Base-by-base conservation (phyloP, 495 filamentous ascomycete genomes). In the Aspergillus nidulans region DNA sequence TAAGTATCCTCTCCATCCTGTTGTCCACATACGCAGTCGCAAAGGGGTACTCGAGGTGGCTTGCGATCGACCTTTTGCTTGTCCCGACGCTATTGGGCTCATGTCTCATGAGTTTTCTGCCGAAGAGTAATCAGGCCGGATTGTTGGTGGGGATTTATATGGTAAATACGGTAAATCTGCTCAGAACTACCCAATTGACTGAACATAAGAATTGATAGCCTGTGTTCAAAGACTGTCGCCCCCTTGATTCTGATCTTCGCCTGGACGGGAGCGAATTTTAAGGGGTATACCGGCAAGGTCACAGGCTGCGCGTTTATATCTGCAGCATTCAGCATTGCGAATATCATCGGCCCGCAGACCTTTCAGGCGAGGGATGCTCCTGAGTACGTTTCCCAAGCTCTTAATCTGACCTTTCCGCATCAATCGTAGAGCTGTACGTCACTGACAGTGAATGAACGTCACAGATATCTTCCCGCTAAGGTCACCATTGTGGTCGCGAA, bases 121-220 rank as follows among this genome's bases (percentile, higher is more conserved):
- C 79, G 0, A 69, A 77, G 0, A 55, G 62, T 0, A 77, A 71
- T 44, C 67, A 67, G 21, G 66, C 65, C 0, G 82, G 79, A 8
- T 72, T 77, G 41, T 69, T 88, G n/a, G 78, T 74, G 2, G 84
- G 84, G 15, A 83, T 86, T 53, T 87, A 85, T 58, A 69, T 87
- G 24, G 73, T 83, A 42, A 85, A 86, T 57, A 67, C 75, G 19
- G 69, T 74, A 59, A 19, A 56, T 56, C 55, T 36, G 3, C 19
- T 23, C 9, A 9, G 5, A 28, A 12, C 9, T 34, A 12, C 4
- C 4, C n/a, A n/a, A 34, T 34, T 34, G 32, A 20, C 12, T 20
- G n/a, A 9, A 13, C 57, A 40, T 43, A 18, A 49, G n/a, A n/a
- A n/a, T n/a, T n/a, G n/a, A n/a, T n/a, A n/a, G n/a, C n/a, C n/a